phyloP scores from a whole-genome alignment of 1,139 yeast genomes.

The Pichia sp. region DNA sequence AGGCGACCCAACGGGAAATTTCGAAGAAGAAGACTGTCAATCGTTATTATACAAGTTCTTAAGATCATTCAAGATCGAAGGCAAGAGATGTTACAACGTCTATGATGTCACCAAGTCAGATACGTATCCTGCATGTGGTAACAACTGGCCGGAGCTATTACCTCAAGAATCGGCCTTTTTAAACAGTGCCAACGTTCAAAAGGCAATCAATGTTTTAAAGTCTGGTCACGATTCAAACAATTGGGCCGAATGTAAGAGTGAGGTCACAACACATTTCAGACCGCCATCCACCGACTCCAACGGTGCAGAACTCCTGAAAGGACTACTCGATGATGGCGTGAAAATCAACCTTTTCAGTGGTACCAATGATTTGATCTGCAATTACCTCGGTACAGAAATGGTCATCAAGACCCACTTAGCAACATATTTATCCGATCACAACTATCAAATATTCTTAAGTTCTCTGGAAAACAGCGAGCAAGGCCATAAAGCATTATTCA shows the following conservation, averaged over 20 bases:
- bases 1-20: conserved; percentile 31
- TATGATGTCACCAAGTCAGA: conserved; percentile 77
- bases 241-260: conserved; percentile 79
- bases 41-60: conserved; percentile 39
- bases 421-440: neutral
- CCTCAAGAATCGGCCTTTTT: conserved; percentile 60
- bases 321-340: conserved; percentile 50
- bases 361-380: conserved; percentile 86
- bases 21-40: conserved; percentile 49
- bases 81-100: conserved; percentile 63
- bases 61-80: conserved; percentile 7
- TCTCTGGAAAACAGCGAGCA: neutral
- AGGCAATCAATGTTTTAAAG: conserved; percentile 51
- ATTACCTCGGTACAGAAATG: conserved; percentile 70
- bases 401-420: conserved; percentile 45
- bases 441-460: conserved; percentile 1
- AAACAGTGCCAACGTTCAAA: conserved; percentile 50
- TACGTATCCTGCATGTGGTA: conserved; percentile 82
- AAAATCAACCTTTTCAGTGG: conserved; percentile 83
- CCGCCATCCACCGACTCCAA: conserved; percentile 45
- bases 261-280: conserved; percentile 55
- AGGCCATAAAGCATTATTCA: neutral
- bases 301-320: conserved; percentile 64
- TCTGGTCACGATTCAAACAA: conserved; percentile 12
- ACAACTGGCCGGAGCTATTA: conserved; percentile 90